Evolutionary conservation across 23 red algal genomes (phyloP), one percentile per base, ranked within the genome.

Genomic region (Gracilariopsis chorda): DNA sequence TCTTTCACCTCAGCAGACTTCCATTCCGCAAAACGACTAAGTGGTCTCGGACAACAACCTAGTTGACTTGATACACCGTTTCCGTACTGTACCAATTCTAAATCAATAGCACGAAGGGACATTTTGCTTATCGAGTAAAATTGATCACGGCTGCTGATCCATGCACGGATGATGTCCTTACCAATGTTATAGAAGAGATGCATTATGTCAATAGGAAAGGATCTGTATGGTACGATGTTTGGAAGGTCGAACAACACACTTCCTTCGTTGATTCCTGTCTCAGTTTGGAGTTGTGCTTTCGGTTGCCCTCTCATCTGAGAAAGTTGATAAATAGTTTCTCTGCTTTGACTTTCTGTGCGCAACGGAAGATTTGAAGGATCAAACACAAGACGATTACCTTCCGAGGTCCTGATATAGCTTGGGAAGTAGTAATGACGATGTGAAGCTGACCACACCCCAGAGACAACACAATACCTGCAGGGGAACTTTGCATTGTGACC

Each of bases 141-240:
- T 4, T 39, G 7, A 7, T 47, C 12, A 4, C 30, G 28, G 41
- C 41, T 34, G 33, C 30, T 47, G 7, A 41, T 7, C 65, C 29
- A 36, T 20, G n/a, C 12, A 16, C 65, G 65, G n/a, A 73, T 45
- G 36, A 73, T 73, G 33, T 73, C 65, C 30, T 73, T 73, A 37
- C 65, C 7, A 47, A 73, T 73, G 30, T 73, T 73, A 34, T 73
- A 73, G 65, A 73, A 73, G 12, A 73, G 65, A 47, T 73, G 65
- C 6, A 79, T 79, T 16, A 55, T 53, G 46, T 51, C 74, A 20
- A 53, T 48, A 6, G 74, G 74, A 52, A 79, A 79, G 7, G 37
- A 79, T 9, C 3, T n/a, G 35, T 79, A 79, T 19, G 74, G 74
- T 51, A 79, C 24, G 4, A 79, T 53, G 16, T 5, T 36, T 30